Evolutionary conservation across 768 basidiomycete genomes (phyloP), one percentile per base, ranked within the genome.

Genomic region (Lactarius indigo): DNA sequence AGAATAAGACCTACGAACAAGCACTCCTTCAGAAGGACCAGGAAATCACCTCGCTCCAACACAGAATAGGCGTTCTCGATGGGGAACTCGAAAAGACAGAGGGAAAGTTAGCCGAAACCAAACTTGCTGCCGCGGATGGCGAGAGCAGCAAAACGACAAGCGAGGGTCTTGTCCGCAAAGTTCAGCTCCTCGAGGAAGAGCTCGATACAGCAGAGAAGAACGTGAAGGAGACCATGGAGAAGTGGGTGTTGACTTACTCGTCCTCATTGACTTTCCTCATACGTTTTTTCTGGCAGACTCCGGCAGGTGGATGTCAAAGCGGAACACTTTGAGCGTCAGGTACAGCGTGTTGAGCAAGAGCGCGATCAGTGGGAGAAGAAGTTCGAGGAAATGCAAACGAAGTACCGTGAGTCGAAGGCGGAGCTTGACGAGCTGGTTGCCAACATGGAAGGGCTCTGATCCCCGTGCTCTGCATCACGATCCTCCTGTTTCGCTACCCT

Each of bases 231-330:
- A 96, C 94, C 1, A 89, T 91, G 35, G 97, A 98, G 79, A 96
- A 94, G 96, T 97, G 75, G 73, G 92, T 85, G n/a, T 30, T 52
- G 42, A 18, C 50, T 39, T 39, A 15, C 18, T 42, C 8, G 26
- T 57, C 10, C n/a, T 20, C 13, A 26, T 37, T 15, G 15, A 30
- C 23, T n/a, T 55, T 23, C 61, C 63, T 64, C 30, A 58, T 44
- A 33, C 26, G 20, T 28, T 42, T 35, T 59, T 42, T 35, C 57
- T 42, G 60, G 52, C 72, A 98, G 96, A 78, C 83, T 99, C 72
- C 84, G 96, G 69, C 93, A 96, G 75, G 94, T 96, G 64, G 97
- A 99, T 75, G 90, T 98, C 78, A 99, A 98, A 81, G 96, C 96
- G 12, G 97, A 99, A 78, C 94, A 98, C 80, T 97, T 93, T 75